Base-by-base conservation (phyloP, 1,284 basidiomycete species). In the Lentinula novae-zelandiae region DNA sequence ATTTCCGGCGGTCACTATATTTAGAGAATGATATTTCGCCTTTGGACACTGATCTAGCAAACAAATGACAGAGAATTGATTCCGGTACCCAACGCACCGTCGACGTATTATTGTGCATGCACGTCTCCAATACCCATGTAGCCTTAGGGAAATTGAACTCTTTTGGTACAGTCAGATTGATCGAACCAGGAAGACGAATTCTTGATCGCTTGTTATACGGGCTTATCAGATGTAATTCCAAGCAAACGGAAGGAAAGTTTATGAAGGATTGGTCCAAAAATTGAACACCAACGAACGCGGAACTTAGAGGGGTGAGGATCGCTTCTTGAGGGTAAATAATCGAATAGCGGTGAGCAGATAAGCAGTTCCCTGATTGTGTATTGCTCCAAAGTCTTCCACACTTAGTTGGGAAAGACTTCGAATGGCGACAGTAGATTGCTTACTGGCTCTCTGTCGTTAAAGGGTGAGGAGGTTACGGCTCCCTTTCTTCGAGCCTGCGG, bases 261-360 rank as follows among this genome's bases (percentile, higher is more conserved):
- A 27, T 27, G 27, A 27, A 27, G 0, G 3, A 2, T 27, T 27
- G 27, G 27, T 27, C 27, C 27, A 27, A 27, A 27, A 27, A 27
- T 27, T 27, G 3, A 27, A 27, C 27, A 27, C 27, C 27, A 27
- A 27, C 27, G 27, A 27, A 27, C 27, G 3, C 27, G 27, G 27
- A 27, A 27, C 27, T 27, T 27, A 27, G 3, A 27, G 27, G 0
- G 27, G 27, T 27, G 1, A 92, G 63, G 51, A 92, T 75, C 0
- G 85, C 84, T 36, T 90, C 91, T 6, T 87, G 61, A 65, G 92
- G 90, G 62, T 96, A 89, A 15, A 75, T 67, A 56, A 56, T 79
- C 77, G 80, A 76, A 72, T 87, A 95, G 58, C 90, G 87, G 1
- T 93, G 90, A 62, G 94, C 87, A 46, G 84, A 77, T 97, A 98